Conservation (phyloP, 768 basidiomycete genomes). For the Boletus sp. region DNA sequence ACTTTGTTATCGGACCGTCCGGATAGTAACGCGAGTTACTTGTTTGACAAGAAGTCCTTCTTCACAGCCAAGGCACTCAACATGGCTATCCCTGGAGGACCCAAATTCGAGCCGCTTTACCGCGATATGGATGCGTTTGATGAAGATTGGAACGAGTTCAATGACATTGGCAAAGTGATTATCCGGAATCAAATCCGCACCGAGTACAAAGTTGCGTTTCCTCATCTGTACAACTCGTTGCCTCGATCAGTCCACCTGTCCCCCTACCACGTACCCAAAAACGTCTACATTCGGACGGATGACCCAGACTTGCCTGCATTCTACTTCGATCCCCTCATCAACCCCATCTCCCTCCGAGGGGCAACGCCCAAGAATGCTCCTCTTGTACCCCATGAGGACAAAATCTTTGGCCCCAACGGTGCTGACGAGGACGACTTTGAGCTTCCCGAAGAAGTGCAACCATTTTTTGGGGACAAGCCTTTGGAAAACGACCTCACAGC, state of each 20-base stretch:
- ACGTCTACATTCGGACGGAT: constrained; percentile 98
- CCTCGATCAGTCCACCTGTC: constrained; percentile 93
- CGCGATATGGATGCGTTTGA: constrained; percentile 97
- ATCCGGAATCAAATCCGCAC: constrained; percentile 98
- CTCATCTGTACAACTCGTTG: constrained; percentile 96
- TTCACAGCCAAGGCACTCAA: constrained; percentile 98
- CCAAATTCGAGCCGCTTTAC: constrained; percentile 97
- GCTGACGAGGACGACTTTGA: constrained; percentile 86
- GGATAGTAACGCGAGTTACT: constrained; percentile 86
- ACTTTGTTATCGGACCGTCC: constrained; percentile 92
- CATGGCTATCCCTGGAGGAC: constrained; percentile 96
- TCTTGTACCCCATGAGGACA: constrained; percentile 84
- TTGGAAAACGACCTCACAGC: constrained; percentile 90
- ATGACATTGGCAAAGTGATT: constrained; percentile 99
- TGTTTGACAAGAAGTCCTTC: constrained; percentile 97
- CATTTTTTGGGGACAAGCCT: constrained; percentile 78
- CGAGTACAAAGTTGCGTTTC: constrained; percentile 99
- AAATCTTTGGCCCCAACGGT: constrained; percentile 86
- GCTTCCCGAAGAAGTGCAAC: constrained; percentile 71
- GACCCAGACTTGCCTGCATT: constrained; percentile 99
- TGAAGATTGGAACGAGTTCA: constrained; percentile 99
- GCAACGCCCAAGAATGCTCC: constrained; percentile 80
- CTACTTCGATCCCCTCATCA: constrained; percentile 98
- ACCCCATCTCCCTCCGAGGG: constrained; percentile 92
- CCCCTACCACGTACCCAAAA: constrained; percentile 91